Percentiles rank a stretch among this genome's conserved stretches.
phyloP scores from a whole-genome alignment of 164 flowering plant species.

The Berberis vulgaris region DNA sequence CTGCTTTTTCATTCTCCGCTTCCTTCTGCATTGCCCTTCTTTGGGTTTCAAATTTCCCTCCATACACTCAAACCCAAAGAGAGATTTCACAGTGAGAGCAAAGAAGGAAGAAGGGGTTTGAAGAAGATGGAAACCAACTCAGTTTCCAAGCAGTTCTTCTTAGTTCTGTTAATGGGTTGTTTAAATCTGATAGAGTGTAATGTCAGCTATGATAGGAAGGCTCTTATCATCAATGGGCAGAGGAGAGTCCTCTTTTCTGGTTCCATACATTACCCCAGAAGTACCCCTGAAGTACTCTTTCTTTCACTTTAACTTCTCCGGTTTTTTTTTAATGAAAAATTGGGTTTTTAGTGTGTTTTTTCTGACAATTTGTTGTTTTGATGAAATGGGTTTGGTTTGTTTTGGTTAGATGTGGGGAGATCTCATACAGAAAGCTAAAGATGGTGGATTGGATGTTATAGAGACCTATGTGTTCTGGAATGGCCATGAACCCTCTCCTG shows the following conservation, averaged over 20 bases:
- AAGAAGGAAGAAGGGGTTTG: neutral
- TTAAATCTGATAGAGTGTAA: conserved; percentile 33
- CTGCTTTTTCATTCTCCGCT: too few relatives aligned
- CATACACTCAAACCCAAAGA: neutral
- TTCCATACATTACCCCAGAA: conserved; percentile 86
- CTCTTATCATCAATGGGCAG: conserved; percentile 62
- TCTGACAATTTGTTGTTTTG: neutral
- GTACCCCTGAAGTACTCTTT: conserved; percentile 77
- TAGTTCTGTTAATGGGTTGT: conserved; percentile 21
- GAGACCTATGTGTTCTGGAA: conserved; percentile 86
- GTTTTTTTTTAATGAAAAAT: neutral
- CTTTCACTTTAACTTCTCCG: conserved; percentile 11
- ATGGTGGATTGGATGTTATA: conserved; percentile 74
- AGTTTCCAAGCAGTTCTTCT: conserved; percentile 32
- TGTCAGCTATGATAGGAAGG: conserved; percentile 66
- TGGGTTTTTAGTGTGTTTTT: neutral
- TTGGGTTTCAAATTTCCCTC: neutral
- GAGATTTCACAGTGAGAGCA: neutral
- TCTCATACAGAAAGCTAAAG: conserved; percentile 68
- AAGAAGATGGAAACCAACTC: conserved; percentile 44
- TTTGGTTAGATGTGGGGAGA: conserved; percentile 74
- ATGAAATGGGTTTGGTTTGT: conserved; percentile 11
- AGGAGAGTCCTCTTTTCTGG: conserved; percentile 79
- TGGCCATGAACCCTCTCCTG: conserved; percentile 68
- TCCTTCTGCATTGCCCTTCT: neutral